These are phyloP conservation scores for Lepidopterella palustris DNA, from an alignment of 495 filamentous ascomycete species.

Conservation along the genomic window DNA sequence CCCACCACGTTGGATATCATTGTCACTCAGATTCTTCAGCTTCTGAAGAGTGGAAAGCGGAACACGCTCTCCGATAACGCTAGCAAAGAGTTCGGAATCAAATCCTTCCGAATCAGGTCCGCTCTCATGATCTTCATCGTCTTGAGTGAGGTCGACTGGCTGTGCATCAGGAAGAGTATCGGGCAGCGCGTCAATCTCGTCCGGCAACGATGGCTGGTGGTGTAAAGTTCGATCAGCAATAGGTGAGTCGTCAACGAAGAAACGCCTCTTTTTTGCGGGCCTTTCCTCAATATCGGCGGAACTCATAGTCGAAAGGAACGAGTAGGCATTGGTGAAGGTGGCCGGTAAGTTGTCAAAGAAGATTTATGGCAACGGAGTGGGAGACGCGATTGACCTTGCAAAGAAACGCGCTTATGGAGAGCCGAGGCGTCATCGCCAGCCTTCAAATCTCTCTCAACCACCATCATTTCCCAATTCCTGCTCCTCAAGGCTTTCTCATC, in stretches of 20 bases:
- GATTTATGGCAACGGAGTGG: not conserved
- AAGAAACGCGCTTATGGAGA: not conserved
- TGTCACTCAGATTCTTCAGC: constrained; percentile 35
- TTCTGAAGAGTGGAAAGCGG: constrained; percentile 29
- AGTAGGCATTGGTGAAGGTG: not conserved
- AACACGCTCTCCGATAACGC: constrained; percentile 64
- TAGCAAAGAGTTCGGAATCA: constrained; percentile 61
- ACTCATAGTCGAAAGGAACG: constrained; percentile 42
- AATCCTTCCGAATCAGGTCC: constrained; percentile 42
- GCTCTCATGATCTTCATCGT: constrained; percentile 2
- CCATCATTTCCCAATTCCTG: not conserved
- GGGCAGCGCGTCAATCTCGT: constrained; percentile 24
- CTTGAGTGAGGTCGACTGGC: not conserved
- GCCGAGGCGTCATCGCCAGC: not conserved
- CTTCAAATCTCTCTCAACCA: not conserved
- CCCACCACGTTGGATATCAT: constrained; percentile 42
- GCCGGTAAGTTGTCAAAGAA: not conserved
- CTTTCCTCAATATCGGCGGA: constrained; percentile 46
- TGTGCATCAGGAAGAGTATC: constrained; percentile 2
- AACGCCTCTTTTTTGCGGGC: constrained; percentile 73
- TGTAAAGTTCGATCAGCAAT: constrained; percentile 11
- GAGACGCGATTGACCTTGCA: constrained; percentile 3
- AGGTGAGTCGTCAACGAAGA: constrained; percentile 57
- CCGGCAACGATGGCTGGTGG: constrained; percentile 19
- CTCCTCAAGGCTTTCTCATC: not conserved